Evolutionary conservation across 371 early-diverging fungal genomes (phyloP).

Genomic region (Blakeslea trispora): DNA sequence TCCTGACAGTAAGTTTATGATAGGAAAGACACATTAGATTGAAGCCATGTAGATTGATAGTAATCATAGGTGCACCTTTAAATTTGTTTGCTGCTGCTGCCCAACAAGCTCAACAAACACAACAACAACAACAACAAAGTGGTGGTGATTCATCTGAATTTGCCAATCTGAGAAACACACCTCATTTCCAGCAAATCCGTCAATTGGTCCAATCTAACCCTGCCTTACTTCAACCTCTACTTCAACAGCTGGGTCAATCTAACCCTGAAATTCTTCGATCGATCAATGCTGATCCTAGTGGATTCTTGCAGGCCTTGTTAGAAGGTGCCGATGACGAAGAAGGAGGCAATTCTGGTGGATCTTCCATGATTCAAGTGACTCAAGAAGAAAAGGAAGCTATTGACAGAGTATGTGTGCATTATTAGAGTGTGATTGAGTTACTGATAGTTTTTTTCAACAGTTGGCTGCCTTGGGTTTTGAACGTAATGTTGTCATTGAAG

Average conservation of each 20-base stretch:
- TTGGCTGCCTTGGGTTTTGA: slow-evolving; percentile 91
- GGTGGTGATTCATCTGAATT: slow-evolving; percentile 44
- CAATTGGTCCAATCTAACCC: slow-evolving; percentile 88
- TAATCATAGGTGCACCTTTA: slow-evolving; percentile 45
- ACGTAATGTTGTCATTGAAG: slow-evolving; percentile 81
- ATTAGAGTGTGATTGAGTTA: background rate
- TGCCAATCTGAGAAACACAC: slow-evolving; percentile 68
- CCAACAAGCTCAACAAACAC: slow-evolving; percentile 40
- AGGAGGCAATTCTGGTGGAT: slow-evolving; percentile 47
- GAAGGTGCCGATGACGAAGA: slow-evolving; percentile 63
- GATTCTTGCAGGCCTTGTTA: slow-evolving; percentile 78
- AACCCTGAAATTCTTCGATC: slow-evolving; percentile 86
- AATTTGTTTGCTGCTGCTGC: slow-evolving; percentile 64
- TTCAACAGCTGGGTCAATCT: slow-evolving; percentile 79
- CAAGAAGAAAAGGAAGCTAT: slow-evolving; percentile 92
- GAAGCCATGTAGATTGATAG: too few relatives aligned
- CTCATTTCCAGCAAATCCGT: slow-evolving; percentile 92
- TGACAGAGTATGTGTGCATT: slow-evolving; percentile 68
- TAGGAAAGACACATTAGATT: too few relatives aligned
- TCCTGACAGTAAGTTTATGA: slow-evolving; percentile 9
- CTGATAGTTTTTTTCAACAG: slow-evolving; percentile 42
- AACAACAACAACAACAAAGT: slow-evolving; percentile 45
- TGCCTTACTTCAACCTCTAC: slow-evolving; percentile 81
- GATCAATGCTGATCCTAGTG: slow-evolving; percentile 78
- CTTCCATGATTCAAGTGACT: slow-evolving; percentile 78